phyloP scores from a whole-genome alignment of 768 basidiomycete genomes.

The Lactarius trivialis region DNA sequence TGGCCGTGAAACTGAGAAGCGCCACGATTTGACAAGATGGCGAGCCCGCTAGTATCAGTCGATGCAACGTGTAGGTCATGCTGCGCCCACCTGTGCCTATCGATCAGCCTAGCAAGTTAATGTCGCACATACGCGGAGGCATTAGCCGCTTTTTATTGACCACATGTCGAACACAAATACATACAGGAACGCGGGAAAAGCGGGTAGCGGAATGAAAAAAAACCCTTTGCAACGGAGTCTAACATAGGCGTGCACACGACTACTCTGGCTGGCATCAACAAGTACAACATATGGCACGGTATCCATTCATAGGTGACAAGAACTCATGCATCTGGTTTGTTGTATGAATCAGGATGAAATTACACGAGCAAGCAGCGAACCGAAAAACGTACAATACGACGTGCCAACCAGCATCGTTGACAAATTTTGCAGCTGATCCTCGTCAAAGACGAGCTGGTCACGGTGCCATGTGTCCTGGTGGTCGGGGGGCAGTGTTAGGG shows the following conservation, averaged over 20 bases:
- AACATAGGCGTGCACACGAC: not conserved
- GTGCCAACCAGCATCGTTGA: conserved; percentile 88
- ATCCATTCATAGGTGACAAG: not conserved
- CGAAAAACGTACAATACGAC: conserved; percentile 62
- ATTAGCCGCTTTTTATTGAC: conserved; percentile 5
- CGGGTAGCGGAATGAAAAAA: not conserved
- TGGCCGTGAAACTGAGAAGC: not conserved
- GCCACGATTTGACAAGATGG: not conserved
- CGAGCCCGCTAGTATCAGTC: not conserved
- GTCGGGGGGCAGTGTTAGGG: not conserved
- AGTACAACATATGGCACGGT: not conserved
- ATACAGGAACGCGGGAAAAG: not conserved
- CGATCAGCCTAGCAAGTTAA: conserved; percentile 9
- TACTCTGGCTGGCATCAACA: not conserved
- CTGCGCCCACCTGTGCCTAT: conserved; percentile 13
- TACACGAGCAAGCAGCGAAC: conserved; percentile 19
- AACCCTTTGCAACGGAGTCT: not conserved
- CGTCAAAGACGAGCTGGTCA: conserved; percentile 79
- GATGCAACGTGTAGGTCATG: conserved; percentile 17
- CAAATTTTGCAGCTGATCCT: conserved; percentile 82
- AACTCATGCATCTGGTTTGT: conserved; percentile 26
- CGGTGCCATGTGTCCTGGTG: conserved; percentile 85
- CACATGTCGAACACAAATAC: conserved; percentile 2
- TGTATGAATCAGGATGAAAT: conserved; percentile 11
- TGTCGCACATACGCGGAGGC: not conserved